Conservation (phyloP, 2,329 filamentous ascomycete genomes). For the Neospermospora avenae region DNA sequence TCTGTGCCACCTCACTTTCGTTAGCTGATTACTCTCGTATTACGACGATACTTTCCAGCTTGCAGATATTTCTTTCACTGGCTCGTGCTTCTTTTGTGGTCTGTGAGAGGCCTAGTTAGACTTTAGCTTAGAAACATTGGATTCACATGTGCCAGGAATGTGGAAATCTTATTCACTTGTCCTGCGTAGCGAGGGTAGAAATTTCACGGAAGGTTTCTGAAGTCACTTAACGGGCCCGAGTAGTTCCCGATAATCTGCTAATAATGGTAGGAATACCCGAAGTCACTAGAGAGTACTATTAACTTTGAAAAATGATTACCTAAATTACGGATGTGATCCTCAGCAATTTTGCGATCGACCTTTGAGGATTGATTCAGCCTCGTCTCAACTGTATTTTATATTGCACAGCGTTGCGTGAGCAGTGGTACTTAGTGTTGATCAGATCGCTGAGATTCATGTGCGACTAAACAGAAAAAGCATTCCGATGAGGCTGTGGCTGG, state of each 20-base stretch:
- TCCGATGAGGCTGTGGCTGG: too few relatives aligned
- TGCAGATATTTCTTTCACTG: neutral
- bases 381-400: neutral
- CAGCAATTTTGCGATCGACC: too few relatives aligned
- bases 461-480: neutral
- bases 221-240: too few relatives aligned
- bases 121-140: neutral
- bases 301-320: too few relatives aligned
- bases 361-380: too few relatives aligned
- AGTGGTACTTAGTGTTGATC: neutral
- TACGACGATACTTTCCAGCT: neutral
- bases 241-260: too few relatives aligned
- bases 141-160: conserved; percentile 1
- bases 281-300: too few relatives aligned
- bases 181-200: too few relatives aligned
- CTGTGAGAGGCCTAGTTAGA: conserved; percentile 5
- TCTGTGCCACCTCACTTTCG: conserved; percentile 7
- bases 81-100: neutral
- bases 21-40: conserved; percentile 10
- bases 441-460: neutral
- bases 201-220: too few relatives aligned
- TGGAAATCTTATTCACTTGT: neutral
- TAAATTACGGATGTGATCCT: too few relatives aligned
- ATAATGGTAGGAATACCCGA: too few relatives aligned
- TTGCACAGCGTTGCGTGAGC: conserved; percentile 1